These are phyloP conservation scores for Cryphonectria naterciae DNA, from an alignment of 2,329 filamentous ascomycete genomes.

Conservation along the genomic window DNA sequence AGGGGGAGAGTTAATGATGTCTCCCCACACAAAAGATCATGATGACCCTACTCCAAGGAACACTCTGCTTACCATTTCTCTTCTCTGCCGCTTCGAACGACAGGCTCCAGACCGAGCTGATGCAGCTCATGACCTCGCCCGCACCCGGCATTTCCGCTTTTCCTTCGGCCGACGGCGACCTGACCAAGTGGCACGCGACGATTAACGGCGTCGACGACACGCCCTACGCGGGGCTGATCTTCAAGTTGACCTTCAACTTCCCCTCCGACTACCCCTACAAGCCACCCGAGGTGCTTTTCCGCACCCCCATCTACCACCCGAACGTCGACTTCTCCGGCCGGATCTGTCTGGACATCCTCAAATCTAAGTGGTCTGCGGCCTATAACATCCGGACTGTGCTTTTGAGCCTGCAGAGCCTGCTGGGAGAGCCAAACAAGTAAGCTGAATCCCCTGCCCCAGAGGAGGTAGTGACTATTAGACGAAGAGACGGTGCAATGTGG, in stretches of 20 bases:
- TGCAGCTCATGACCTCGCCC: conserved; percentile 96
- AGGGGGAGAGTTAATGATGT: not conserved
- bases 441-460: conserved; percentile 39
- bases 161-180: conserved; percentile 84
- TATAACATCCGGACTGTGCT: conserved; percentile 96
- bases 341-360: conserved; percentile 97
- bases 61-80: not conserved
- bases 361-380: conserved; percentile 98
- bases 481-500: too few relatives aligned
- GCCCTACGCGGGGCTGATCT: conserved; percentile 82
- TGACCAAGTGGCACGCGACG: conserved; percentile 91
- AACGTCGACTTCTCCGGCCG: conserved; percentile 97
- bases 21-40: not conserved
- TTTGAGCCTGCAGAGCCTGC: conserved; percentile 88
- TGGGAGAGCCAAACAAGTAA: conserved; percentile 98
- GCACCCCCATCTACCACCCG: conserved; percentile 98
- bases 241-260: conserved; percentile 93
- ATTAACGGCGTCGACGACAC: conserved; percentile 91
- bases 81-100: too few relatives aligned
- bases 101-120: conserved; percentile 94
- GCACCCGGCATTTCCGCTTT: conserved; percentile 95
- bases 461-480: not conserved
- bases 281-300: conserved; percentile 90
- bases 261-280: conserved; percentile 92
- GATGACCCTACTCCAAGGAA: not conserved